Evolutionary conservation across 257 asterid genomes (phyloP).

Genomic region (Scutellaria minor): DNA sequence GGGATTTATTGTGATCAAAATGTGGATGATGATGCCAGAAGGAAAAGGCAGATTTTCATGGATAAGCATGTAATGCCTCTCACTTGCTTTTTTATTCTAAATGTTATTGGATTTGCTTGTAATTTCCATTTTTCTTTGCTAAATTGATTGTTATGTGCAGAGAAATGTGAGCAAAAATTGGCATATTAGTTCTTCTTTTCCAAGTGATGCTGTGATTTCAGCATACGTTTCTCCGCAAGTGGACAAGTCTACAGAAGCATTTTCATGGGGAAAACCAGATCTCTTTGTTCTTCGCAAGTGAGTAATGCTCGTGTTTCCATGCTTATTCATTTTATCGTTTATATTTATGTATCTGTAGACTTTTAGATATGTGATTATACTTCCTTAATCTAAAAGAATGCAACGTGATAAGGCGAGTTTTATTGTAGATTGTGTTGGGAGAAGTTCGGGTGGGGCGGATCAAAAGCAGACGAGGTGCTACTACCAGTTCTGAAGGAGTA

Average conservation of each 20-base stretch:
- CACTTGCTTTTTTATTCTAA: constrained; percentile 23
- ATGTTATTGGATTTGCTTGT: background rate
- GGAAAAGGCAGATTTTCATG: constrained; percentile 73
- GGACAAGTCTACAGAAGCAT: constrained; percentile 82
- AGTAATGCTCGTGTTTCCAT: constrained; percentile 34
- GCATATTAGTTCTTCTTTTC: constrained; percentile 88
- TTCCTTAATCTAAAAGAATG: background rate
- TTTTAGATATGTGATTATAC: background rate
- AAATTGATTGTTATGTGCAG: constrained; percentile 45
- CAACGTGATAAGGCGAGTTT: constrained; percentile 22
- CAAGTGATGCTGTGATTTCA: constrained; percentile 84
- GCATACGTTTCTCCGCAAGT: constrained; percentile 93
- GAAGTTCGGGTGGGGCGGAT: constrained; percentile 79
- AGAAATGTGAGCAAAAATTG: constrained; percentile 98
- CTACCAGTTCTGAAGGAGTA: constrained; percentile 88
- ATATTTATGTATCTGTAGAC: background rate
- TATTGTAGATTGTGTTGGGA: constrained; percentile 86
- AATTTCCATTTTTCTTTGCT: constrained; percentile 29
- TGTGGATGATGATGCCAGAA: constrained; percentile 46
- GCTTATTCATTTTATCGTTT: background rate
- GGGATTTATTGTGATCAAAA: constrained; percentile 38
- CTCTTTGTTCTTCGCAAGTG: constrained; percentile 89
- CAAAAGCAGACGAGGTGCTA: constrained; percentile 86
- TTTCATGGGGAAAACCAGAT: constrained; percentile 96
- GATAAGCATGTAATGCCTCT: constrained; percentile 69